Conservation (phyloP, 331 rosid species). For the Quercus tomentella region DNA sequence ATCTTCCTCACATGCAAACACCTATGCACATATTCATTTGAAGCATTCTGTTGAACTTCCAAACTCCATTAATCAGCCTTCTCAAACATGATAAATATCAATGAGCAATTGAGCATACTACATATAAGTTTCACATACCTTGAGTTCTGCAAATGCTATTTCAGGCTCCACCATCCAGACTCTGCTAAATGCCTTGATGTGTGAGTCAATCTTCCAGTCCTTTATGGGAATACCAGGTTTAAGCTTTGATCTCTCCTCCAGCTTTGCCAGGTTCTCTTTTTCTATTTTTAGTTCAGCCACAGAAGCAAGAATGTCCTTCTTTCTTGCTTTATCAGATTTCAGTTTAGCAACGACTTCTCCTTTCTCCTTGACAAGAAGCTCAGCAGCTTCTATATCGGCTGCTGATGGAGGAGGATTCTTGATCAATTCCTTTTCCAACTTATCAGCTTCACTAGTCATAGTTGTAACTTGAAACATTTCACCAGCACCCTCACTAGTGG, state of each 20-base stretch:
- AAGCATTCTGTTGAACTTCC: neutral
- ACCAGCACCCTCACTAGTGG: conserved; percentile 99
- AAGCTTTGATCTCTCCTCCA: conserved; percentile 85
- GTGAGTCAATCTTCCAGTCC: conserved; percentile 94
- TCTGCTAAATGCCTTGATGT: conserved; percentile 97
- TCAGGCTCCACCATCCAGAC: conserved; percentile 99
- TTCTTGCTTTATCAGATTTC: conserved; percentile 68
- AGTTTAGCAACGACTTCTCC: conserved; percentile 65
- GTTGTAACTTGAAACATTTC: conserved; percentile 99
- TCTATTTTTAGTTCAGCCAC: conserved; percentile 68
- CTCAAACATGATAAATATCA: neutral
- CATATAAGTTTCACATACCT: conserved; percentile 36
- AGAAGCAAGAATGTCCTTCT: conserved; percentile 55
- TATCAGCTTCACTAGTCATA: conserved; percentile 73
- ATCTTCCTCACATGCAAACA: neutral
- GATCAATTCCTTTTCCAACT: conserved; percentile 68
- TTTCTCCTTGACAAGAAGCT: conserved; percentile 53
- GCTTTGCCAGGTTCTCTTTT: conserved; percentile 51
- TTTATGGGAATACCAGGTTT: conserved; percentile 72
- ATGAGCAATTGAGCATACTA: neutral
- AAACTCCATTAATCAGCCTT: neutral
- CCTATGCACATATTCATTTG: neutral
- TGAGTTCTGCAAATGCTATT: conserved; percentile 87
- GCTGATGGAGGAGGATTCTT: conserved; percentile 82
- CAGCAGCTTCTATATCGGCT: conserved; percentile 70